Conservation (phyloP, 2,329 filamentous ascomycete species). For the Pezicula carpinea region DNA sequence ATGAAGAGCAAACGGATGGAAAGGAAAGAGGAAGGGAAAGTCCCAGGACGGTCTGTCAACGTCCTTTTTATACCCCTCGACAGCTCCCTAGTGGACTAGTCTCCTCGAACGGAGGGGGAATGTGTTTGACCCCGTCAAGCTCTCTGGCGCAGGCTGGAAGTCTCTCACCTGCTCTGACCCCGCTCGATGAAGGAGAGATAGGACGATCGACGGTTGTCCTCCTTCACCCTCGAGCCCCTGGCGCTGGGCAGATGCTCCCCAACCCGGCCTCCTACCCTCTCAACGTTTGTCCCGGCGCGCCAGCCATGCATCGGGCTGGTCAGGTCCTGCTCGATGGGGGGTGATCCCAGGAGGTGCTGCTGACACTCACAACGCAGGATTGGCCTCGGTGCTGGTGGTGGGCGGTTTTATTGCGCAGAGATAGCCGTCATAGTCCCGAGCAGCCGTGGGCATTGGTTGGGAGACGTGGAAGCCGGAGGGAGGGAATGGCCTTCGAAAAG, state of each 20-base stretch:
- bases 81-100: conserved; percentile 19
- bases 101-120: conserved; percentile 25
- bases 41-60: conserved; percentile 40
- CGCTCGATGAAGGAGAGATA: conserved; percentile 31
- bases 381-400: conserved; percentile 22
- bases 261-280: conserved; percentile 24
- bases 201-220: conserved; percentile 21
- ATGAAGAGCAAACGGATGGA: conserved; percentile 29
- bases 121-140: conserved; percentile 28
- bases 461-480: conserved; percentile 8
- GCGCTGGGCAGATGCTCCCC: conserved; percentile 1
- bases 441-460: conserved; percentile 22
- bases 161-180: conserved; percentile 28
- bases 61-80: conserved; percentile 61
- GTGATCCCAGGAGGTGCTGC: conserved; percentile 21
- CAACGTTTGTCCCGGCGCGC: conserved; percentile 18
- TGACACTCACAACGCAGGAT: conserved; percentile 25
- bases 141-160: too few species aligned
- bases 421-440: conserved; percentile 27
- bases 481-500: conserved; percentile 3
- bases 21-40: conserved; percentile 49
- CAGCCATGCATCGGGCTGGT: conserved; percentile 25
- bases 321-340: conserved; percentile 21
- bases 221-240: conserved; percentile 12
- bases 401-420: conserved; percentile 28